Percentiles rank a stretch among this genome's conserved stretches.
Conservation (phyloP, 2,329 filamentous ascomycete genomes). For the Fusarium napiforme region DNA sequence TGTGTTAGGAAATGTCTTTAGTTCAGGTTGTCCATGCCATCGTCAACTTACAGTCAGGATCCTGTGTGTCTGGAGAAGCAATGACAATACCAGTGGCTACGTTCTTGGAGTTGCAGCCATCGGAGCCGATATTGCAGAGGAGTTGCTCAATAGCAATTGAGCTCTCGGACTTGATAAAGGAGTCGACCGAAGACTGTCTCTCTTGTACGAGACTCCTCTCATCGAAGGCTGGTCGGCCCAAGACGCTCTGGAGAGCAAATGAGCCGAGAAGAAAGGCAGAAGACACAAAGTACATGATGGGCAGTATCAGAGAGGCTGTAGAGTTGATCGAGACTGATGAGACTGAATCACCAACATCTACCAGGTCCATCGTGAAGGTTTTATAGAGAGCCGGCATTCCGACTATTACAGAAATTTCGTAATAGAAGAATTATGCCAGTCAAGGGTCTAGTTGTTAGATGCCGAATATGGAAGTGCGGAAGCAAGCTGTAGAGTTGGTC, state of each 20-base stretch:
- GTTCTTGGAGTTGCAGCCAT: conserved; percentile 61
- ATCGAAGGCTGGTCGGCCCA: conserved; percentile 56
- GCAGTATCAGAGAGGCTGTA: conserved; percentile 46
- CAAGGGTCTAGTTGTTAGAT: conserved; percentile 11
- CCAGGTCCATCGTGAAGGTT: conserved; percentile 41
- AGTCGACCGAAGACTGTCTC: conserved; percentile 61
- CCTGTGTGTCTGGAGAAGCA: conserved; percentile 64
- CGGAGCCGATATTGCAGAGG: conserved; percentile 69
- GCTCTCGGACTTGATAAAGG: conserved; percentile 63
- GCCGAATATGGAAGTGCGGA: conserved; percentile 38
- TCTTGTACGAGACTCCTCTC: conserved; percentile 46
- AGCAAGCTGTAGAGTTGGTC: conserved; percentile 20
- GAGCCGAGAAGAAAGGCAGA: conserved; percentile 63
- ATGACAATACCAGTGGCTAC: conserved; percentile 64
- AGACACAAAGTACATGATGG: conserved; percentile 63
- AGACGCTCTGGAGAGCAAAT: conserved; percentile 61
- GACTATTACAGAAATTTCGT: background rate
- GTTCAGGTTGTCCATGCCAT: background rate
- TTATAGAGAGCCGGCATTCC: conserved; percentile 33
- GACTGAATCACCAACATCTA: conserved; percentile 37
- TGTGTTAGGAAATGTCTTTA: conserved; percentile 4
- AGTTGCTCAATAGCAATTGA: conserved; percentile 63
- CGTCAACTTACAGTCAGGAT: conserved; percentile 65
- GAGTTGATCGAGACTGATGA: conserved; percentile 46
- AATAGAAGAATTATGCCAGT: background rate